A percentile compares a stretch with the other conserved stretches of the same genome.
These are phyloP conservation scores for Phytophthora tubulina DNA, from an alignment of 352 stramenopile genomes.

Conservation along the genomic window DNA sequence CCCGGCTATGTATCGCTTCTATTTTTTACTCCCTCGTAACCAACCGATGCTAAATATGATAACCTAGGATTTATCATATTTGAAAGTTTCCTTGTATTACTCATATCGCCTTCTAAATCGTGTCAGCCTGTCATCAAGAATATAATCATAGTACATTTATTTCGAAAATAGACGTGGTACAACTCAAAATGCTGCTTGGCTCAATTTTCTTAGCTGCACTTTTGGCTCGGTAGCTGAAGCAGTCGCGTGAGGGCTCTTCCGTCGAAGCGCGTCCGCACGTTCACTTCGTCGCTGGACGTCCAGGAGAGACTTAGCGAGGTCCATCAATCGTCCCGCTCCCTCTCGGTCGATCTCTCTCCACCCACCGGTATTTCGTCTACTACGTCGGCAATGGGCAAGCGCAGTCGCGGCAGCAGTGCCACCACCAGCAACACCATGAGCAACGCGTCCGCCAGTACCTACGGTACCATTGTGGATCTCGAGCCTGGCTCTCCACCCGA, in stretches of 20 bases:
- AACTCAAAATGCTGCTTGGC: conserved; percentile 15
- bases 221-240: conserved; percentile 32
- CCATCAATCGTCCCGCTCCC: conserved; percentile 25
- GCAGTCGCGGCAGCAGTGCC: conserved; percentile 41
- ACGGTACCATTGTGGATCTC: conserved; percentile 55
- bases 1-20: neutral
- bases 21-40: neutral
- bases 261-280: conserved; percentile 9
- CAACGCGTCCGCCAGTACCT: conserved; percentile 37
- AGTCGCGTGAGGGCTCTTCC: neutral
- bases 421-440: conserved; percentile 42
- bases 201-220: conserved; percentile 5
- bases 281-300: conserved; percentile 5
- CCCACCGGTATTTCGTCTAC: neutral
- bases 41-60: neutral
- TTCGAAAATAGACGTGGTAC: neutral
- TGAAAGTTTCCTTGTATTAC: too few relatives aligned
- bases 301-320: neutral
- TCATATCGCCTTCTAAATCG: too few relatives aligned
- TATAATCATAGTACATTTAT: neutral
- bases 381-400: conserved; percentile 47
- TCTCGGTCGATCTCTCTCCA: conserved; percentile 7
- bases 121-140: too few relatives aligned
- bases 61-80: neutral
- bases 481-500: conserved; percentile 29